phyloP scores from a whole-genome alignment of 208 protist genomes.

The Blastocrithidia nonstop region DNA sequence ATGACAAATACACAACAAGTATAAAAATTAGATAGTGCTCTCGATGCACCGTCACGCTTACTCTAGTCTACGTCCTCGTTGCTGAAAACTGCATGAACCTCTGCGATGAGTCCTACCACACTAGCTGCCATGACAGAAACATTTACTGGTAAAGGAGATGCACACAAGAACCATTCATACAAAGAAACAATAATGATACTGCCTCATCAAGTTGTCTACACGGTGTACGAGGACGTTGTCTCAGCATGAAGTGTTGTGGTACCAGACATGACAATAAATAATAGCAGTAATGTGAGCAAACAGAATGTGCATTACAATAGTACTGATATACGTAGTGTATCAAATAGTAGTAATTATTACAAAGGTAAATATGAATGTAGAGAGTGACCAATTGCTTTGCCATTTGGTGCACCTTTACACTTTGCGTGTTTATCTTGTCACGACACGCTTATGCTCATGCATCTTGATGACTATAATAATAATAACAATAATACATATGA shows the following conservation, averaged over 20 bases:
- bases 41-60: neutral
- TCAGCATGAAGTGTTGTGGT: neutral
- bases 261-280: neutral
- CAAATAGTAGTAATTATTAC: neutral
- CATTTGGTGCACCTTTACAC: too few relatives aligned
- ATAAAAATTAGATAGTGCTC: neutral
- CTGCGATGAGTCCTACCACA: neutral
- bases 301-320: too few relatives aligned
- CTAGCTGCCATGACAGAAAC: neutral
- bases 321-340: neutral
- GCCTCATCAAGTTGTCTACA: constrained; percentile 23
- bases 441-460: too few relatives aligned
- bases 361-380: too few relatives aligned
- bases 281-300: too few relatives aligned
- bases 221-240: constrained; percentile 29
- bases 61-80: neutral
- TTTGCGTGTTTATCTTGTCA: too few relatives aligned
- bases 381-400: too few relatives aligned
- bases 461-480: too few relatives aligned
- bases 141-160: neutral
- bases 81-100: neutral
- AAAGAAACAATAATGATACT: neutral
- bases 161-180: neutral
- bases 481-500: too few relatives aligned
- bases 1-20: neutral